A percentile compares a stretch with the other conserved stretches of the same genome.
These are phyloP conservation scores for Flammula alnicola DNA, from an alignment of 1,284 basidiomycete genomes.

Conservation along the genomic window DNA sequence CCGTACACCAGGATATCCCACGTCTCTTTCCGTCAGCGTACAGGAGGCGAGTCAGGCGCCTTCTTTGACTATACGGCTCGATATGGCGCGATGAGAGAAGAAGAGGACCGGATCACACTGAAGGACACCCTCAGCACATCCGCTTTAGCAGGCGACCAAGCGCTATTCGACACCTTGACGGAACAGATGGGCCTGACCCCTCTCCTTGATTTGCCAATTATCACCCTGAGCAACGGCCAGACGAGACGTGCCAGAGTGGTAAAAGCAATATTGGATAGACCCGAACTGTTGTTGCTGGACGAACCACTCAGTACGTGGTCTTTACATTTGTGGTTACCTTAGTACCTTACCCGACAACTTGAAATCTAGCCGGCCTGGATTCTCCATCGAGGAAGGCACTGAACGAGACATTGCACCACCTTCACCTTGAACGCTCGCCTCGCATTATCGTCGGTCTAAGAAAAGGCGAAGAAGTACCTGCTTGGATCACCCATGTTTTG, in stretches of 20 bases:
- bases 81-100: constrained; percentile 86
- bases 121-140: constrained; percentile 59
- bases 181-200: constrained; percentile 57
- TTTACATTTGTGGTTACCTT: too few relatives aligned
- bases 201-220: constrained; percentile 79
- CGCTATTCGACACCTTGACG: constrained; percentile 57
- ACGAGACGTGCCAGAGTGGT: constrained; percentile 87
- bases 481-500: constrained; percentile 60
- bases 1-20: constrained; percentile 59
- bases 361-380: constrained; percentile 73
- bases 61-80: constrained; percentile 93
- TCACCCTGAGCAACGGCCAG: constrained; percentile 92
- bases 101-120: constrained; percentile 72
- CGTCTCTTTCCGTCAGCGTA: constrained; percentile 77
- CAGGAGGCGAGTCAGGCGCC: constrained; percentile 61
- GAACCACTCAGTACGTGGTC: constrained; percentile 81
- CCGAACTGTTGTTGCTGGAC: constrained; percentile 80
- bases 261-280: constrained; percentile 73
- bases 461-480: constrained; percentile 80
- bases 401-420: constrained; percentile 56
- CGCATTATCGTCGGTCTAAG: constrained; percentile 82
- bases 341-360: constrained; percentile 11
- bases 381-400: constrained; percentile 61
- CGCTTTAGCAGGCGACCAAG: constrained; percentile 33
- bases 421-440: constrained; percentile 58